Evolutionary conservation across 2,329 filamentous ascomycete species (phyloP), one percentile per base, ranked within the genome.

Genomic region (Fusarium pseudocircinatum): DNA sequence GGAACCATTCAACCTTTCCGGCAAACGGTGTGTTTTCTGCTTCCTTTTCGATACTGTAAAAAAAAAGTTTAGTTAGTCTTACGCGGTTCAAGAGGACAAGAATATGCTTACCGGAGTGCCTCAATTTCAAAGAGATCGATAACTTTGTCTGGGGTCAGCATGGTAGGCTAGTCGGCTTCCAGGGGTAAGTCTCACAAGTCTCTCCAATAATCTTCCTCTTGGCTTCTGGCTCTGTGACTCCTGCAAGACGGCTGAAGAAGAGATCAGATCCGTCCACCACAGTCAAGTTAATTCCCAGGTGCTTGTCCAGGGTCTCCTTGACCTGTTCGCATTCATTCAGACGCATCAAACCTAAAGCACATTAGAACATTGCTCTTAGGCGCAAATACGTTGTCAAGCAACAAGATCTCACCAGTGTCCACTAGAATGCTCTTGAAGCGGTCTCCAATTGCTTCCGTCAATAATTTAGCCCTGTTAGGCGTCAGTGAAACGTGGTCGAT

Each of bases 361-460:
- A 54, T 42, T 28, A 54, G 50, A 54, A 42, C 20, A n/a, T 30
- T 28, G 14, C 24, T 28, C 26, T 12, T n/a, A 28, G 20, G 26
- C 15, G 26, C 32, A 24, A 20, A 36, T 20, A 28, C 18, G 1
- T 34, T 20, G 20, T 24, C 20, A 22, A 30, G 44, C 65, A 69
- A 49, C 14, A 37, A 44, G 49, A 14, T 54, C 78, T 72, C 75
- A 70, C 59, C 59, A 30, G 50, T 40, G 36, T 40, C 50, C 26
- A 54, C 50, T 18, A 54, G 34, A 54, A 54, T 54, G 20, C 50
- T 54, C 22, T 42, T 30, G 8, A 42, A 54, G 37, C 34, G 50
- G 36, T 40, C 50, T 42, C 50, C 50, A 30, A 54, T 54, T 54
- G 24, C 50, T 42, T 54, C 50, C 11, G 50, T 42, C 24, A 54